Percentiles rank a stretch among this genome's conserved stretches.
phyloP scores from a whole-genome alignment of 1,139 yeast species.

The Pichia kudriavzevii region DNA sequence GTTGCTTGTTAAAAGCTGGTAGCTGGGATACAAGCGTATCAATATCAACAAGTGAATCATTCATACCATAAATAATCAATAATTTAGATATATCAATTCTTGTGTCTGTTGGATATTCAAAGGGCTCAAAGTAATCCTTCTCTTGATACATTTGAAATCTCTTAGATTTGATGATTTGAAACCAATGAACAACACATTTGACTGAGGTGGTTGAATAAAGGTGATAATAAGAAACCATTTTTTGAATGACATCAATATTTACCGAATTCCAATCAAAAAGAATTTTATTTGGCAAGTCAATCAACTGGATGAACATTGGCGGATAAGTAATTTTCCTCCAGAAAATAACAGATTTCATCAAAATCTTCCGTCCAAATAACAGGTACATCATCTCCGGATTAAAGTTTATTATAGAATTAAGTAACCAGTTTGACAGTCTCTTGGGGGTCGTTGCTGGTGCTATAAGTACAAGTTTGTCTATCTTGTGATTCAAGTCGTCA shows the following conservation, averaged over 20 bases:
- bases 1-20: conserved; percentile 25
- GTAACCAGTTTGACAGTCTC: conserved; percentile 66
- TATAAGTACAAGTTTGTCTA: conserved; percentile 51
- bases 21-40: conserved; percentile 59
- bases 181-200: conserved; percentile 93
- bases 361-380: conserved; percentile 65
- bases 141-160: conserved; percentile 88
- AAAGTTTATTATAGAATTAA: conserved; percentile 70
- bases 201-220: conserved; percentile 87
- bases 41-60: conserved; percentile 81
- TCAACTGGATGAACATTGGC: conserved; percentile 64
- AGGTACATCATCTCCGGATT: conserved; percentile 70
- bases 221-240: conserved; percentile 71
- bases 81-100: conserved; percentile 44
- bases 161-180: conserved; percentile 76
- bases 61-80: conserved; percentile 67
- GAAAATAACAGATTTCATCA: conserved; percentile 69
- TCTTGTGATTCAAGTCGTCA: conserved; percentile 58
- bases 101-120: conserved; percentile 32
- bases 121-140: conserved; percentile 40
- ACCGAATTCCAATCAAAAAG: conserved; percentile 72
- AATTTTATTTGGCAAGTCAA: conserved; percentile 59
- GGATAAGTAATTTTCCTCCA: conserved; percentile 85
- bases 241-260: conserved; percentile 67
- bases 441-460: conserved; percentile 96